Conservation (phyloP, 1,284 basidiomycete species). For the Sporisorium scitamineum region DNA sequence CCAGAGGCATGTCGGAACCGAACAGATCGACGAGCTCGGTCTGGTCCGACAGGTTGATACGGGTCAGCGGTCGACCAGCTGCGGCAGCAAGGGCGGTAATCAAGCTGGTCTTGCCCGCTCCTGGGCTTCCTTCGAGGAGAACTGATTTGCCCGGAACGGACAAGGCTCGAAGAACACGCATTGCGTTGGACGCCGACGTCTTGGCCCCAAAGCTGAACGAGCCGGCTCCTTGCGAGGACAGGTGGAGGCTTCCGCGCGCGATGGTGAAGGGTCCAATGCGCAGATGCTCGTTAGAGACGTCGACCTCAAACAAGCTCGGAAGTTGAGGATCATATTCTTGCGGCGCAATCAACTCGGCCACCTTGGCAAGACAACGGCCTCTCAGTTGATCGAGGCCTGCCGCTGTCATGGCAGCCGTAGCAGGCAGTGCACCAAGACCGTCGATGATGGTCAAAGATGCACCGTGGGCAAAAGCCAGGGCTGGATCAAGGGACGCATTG, state of each 20-base stretch:
- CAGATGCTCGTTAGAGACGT: constrained; percentile 70
- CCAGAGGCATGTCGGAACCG: constrained; percentile 94
- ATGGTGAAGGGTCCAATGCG: constrained; percentile 84
- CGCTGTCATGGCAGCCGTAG: constrained; percentile 70
- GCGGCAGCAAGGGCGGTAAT: constrained; percentile 86
- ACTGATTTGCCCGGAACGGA: constrained; percentile 88
- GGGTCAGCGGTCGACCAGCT: constrained; percentile 82
- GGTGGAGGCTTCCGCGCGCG: constrained; percentile 73
- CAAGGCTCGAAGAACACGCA: constrained; percentile 89
- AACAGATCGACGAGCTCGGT: constrained; percentile 97
- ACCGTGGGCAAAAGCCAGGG: constrained; percentile 70
- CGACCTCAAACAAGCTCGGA: constrained; percentile 71
- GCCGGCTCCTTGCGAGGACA: constrained; percentile 16
- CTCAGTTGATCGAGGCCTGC: constrained; percentile 79
- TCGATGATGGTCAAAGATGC: constrained; percentile 70
- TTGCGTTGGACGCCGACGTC: constrained; percentile 87
- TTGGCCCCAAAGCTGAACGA: constrained; percentile 87
- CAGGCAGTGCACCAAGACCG: constrained; percentile 68
- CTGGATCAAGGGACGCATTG: constrained; percentile 31
- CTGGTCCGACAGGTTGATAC: constrained; percentile 99
- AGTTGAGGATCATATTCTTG: constrained; percentile 35
- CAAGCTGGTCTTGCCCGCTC: constrained; percentile 98
- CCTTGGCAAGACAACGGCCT: constrained; percentile 56
- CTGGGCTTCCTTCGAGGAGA: constrained; percentile 95
- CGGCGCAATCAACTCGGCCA: constrained; percentile 70